Evolutionary conservation across 108 stramenopile species (phyloP), one percentile per base, ranked within the genome.

Genomic region (Cyclotella distinguenda): DNA sequence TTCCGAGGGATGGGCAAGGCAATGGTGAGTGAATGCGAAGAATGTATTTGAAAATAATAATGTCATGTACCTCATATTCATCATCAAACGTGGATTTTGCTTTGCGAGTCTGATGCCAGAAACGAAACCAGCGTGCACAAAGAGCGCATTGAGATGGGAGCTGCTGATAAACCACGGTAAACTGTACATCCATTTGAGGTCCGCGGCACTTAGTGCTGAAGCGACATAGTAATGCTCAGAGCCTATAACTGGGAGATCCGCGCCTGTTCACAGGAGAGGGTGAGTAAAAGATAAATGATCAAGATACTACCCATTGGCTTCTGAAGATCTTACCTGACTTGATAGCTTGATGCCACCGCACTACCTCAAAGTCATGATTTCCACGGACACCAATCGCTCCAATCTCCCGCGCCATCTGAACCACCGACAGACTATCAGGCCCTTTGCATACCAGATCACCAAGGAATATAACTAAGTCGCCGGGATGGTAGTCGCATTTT

Each of bases 361-460:
- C 80, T 7, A 95, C 94, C 75, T 96, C 94, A 79, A 95, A 93
- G 75, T 97, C 97, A 65, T 97, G 97, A 68, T 97, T 97, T 0
- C 97, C 97, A 16, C 97, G 76, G 10, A 97, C 93, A n/a, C 89
- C 90, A 22, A 96, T 70, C 5, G 91, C 95, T 12, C 93, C 91
- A n/a, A 95, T 72, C 68, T 96, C 93, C 16, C 91, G 68, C 3
- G 94, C 94, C 81, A 95, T 83, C 59, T 94, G 90, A 22, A 97
- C 88, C 11, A 92, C 95, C 19, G 84, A 84, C 12, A 84, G 64
- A 61, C 94, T 95, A 65, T 95, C 86, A 12, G 97, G 97, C 2
- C 97, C 97, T 67, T 97, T 97, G 65, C 93, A 89, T 3, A 95
- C 92, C 44, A 97, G 60, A 62, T 97, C 97, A 1, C 97, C 97